Evolutionary conservation across 2,329 filamentous ascomycete genomes (phyloP).

Genomic region (Talaromyces sp.): DNA sequence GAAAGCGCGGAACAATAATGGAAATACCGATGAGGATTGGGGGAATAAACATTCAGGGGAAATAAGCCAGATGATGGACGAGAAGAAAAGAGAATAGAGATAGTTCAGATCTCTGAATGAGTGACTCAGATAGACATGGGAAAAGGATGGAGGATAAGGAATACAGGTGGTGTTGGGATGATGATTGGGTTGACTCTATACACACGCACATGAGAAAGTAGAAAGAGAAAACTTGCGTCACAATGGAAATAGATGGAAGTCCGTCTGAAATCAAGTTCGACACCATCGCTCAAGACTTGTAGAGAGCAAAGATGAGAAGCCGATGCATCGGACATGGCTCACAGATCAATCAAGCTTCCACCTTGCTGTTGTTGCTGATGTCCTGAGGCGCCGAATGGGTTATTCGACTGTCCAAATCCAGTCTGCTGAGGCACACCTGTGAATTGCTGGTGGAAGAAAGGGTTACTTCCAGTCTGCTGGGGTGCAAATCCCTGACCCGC

Average conservation of each 20-base stretch:
- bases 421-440: constrained; percentile 61
- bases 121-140: background rate
- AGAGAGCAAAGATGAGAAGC: background rate
- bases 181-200: constrained; percentile 5
- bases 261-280: background rate
- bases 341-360: constrained; percentile 62
- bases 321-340: background rate
- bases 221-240: background rate
- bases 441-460: constrained; percentile 79
- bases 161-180: background rate
- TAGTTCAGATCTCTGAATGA: background rate
- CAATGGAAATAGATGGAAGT: background rate
- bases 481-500: constrained; percentile 76
- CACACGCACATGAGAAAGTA: background rate
- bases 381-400: constrained; percentile 55
- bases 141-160: background rate
- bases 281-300: background rate
- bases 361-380: constrained; percentile 42
- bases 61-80: background rate
- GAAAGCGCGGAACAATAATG: background rate
- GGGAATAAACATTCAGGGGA: background rate
- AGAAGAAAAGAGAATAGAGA: background rate
- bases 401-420: constrained; percentile 43
- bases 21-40: background rate
- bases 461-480: constrained; percentile 73